Conservation (phyloP, 352 stramenopile species). For the Pythium volutum region DNA sequence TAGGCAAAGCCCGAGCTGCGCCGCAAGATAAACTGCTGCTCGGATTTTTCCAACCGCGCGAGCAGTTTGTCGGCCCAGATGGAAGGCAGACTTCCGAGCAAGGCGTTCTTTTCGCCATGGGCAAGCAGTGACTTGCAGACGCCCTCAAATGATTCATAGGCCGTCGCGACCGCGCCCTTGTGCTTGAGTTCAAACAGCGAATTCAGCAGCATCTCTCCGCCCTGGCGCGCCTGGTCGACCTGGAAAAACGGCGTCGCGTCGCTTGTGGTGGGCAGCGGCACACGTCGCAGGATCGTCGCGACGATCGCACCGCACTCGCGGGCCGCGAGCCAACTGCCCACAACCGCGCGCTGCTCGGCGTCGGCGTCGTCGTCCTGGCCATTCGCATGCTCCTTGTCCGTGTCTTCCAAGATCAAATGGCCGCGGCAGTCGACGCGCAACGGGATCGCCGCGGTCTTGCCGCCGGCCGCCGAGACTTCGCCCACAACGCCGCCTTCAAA, state of each 20-base stretch:
- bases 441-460: constrained; percentile 45
- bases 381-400: constrained; percentile 2
- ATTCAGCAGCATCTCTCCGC: constrained; percentile 73
- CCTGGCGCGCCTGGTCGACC: constrained; percentile 46
- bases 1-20: constrained; percentile 87
- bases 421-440: constrained; percentile 76
- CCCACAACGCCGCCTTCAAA: constrained; percentile 60
- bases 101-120: constrained; percentile 49
- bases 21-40: constrained; percentile 87
- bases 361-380: constrained; percentile 45
- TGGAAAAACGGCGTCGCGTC: constrained; percentile 35
- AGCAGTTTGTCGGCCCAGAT: constrained; percentile 77
- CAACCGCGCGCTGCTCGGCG: constrained; percentile 70
- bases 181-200: constrained; percentile 88
- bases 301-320: constrained; percentile 81
- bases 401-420: constrained; percentile 67
- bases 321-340: constrained; percentile 84
- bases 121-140: constrained; percentile 79
- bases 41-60: constrained; percentile 62
- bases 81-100: constrained; percentile 52
- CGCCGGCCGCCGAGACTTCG: constrained; percentile 57
- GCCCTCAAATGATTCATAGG: constrained; percentile 81
- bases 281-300: constrained; percentile 64
- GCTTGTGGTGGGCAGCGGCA: constrained; percentile 36
- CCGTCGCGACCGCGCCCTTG: constrained; percentile 82